Evolutionary conservation across 129 eudicot species (phyloP).

Genomic region (Flaveria ramosissima): DNA sequence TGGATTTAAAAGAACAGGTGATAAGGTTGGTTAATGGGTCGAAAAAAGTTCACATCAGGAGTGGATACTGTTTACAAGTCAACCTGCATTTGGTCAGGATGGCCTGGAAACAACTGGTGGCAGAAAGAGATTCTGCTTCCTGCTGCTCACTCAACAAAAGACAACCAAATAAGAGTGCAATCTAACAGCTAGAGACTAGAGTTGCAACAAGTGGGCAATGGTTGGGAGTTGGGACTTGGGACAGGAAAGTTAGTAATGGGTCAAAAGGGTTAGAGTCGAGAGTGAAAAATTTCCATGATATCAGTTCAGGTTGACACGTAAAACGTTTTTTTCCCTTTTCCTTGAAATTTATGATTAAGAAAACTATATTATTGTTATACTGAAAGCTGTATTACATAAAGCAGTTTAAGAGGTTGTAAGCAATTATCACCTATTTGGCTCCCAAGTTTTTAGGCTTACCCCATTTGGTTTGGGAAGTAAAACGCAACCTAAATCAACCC

Average conservation of each 20-base stretch:
- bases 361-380: not conserved
- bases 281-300: not conserved
- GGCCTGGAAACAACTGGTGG: conserved; percentile 3
- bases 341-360: not conserved
- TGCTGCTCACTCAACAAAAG: not conserved
- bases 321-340: not conserved
- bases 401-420: not conserved
- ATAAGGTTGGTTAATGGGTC: not conserved
- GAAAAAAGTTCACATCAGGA: not conserved
- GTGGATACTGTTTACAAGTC: not conserved
- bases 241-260: not conserved
- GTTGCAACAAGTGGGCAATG: not conserved
- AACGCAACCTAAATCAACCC: not conserved
- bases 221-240: no score
- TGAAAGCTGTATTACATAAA: not conserved
- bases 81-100: not conserved
- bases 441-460: not conserved
- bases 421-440: not conserved
- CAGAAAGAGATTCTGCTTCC: not conserved
- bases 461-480: not conserved
- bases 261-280: not conserved
- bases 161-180: not conserved
- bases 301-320: not conserved
- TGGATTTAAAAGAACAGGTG: not conserved
- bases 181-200: not conserved